A percentile compares a stretch with the other conserved stretches of the same genome.
Evolutionary conservation across 2,329 filamentous ascomycete species (phyloP).

Genomic region (Trichoderma simmonsii): DNA sequence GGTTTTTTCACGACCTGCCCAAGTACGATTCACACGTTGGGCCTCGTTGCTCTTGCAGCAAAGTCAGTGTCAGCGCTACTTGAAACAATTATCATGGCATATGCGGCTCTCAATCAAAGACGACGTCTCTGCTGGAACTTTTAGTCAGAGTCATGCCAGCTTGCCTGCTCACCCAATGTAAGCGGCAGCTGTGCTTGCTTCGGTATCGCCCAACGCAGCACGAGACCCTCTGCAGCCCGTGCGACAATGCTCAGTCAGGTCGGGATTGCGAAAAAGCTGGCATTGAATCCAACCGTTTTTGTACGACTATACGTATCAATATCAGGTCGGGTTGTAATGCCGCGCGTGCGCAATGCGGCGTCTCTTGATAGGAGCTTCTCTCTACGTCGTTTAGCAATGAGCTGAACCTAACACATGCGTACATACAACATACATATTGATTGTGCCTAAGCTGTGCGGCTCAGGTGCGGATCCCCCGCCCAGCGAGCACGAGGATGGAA

Average conservation of each 20-base stretch:
- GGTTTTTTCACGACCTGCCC: neutral
- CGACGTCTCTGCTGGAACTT: neutral
- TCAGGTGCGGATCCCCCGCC: neutral
- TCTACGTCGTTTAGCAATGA: neutral
- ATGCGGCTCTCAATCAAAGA: neutral
- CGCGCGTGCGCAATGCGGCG: neutral
- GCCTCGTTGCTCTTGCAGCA: neutral
- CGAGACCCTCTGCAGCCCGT: neutral
- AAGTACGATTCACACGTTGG: neutral
- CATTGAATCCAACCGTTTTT: neutral
- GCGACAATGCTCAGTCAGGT: neutral
- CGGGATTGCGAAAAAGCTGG: neutral
- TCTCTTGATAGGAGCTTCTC: neutral
- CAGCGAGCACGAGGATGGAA: neutral
- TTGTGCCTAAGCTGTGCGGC: neutral
- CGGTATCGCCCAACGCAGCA: neutral
- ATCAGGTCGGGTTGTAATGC: neutral
- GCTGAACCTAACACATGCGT: neutral
- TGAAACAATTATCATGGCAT: neutral
- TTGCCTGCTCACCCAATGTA: neutral
- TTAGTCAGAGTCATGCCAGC: neutral
- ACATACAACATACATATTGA: slow-evolving; percentile 6
- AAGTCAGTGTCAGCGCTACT: neutral
- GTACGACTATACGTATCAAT: neutral
- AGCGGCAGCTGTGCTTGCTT: neutral